A percentile compares a stretch with the other conserved stretches of the same genome.
Evolutionary conservation across 148 eudicot genomes (phyloP).

Genomic region (Bassia scoparia): DNA sequence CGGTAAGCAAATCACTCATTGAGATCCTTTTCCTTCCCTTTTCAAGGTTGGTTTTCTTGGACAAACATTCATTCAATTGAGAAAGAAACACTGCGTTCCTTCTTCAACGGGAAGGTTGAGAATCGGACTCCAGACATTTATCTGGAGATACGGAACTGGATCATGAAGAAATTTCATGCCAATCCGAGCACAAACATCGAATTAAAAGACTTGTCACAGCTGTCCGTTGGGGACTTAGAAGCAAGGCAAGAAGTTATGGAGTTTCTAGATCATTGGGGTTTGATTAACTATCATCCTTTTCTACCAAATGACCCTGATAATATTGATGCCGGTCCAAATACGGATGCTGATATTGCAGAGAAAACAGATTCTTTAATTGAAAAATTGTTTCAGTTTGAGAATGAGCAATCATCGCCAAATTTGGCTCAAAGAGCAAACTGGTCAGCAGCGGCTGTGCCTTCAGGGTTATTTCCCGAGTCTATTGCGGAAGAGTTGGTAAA

Average conservation of each 20-base stretch:
- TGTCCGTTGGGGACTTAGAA: constrained; percentile 65
- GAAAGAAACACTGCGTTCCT: constrained; percentile 62
- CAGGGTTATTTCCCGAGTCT: constrained; percentile 72
- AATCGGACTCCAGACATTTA: constrained; percentile 65
- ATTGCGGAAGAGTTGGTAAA: constrained; percentile 70
- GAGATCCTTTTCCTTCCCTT: neutral
- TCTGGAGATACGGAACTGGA: constrained; percentile 81
- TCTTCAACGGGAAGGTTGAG: constrained; percentile 79
- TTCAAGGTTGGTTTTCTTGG: constrained; percentile 96
- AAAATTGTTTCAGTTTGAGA: constrained; percentile 66
- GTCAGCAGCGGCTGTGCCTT: constrained; percentile 45
- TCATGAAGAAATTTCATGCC: constrained; percentile 75
- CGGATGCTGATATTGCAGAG: constrained; percentile 38
- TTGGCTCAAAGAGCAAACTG: constrained; percentile 39
- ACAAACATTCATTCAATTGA: constrained; percentile 70
- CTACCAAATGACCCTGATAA: constrained; percentile 38
- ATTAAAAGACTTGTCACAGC: constrained; percentile 61
- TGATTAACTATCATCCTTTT: constrained; percentile 90
- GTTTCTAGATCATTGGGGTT: constrained; percentile 95
- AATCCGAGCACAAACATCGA: constrained; percentile 63
- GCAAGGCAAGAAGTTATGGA: constrained; percentile 86
- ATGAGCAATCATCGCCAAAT: constrained; percentile 42
- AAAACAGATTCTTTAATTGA: constrained; percentile 53
- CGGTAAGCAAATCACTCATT: neutral
- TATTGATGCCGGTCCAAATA: constrained; percentile 22